These are phyloP conservation scores for Penium margaritaceum DNA, from an alignment of 139 green algal species.

Conservation along the genomic window DNA sequence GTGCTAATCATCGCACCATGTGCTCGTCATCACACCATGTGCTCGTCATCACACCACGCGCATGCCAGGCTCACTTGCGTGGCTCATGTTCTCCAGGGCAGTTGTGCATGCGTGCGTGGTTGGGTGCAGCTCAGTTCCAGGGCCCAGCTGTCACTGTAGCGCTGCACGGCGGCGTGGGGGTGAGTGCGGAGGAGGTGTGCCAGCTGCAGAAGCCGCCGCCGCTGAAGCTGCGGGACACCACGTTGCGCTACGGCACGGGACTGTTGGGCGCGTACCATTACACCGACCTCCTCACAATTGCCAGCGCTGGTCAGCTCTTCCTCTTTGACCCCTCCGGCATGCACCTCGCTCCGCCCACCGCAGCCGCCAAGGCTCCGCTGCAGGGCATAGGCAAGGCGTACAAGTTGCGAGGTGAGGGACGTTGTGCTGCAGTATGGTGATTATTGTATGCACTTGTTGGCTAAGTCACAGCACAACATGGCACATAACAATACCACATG, in stretches of 20 bases:
- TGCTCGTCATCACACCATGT: too few relatives aligned
- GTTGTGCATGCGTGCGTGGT: too few relatives aligned
- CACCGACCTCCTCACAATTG: conserved; percentile 48
- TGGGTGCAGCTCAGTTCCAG: conserved; percentile 47
- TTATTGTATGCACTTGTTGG: neutral
- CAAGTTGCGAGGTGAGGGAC: conserved; percentile 10
- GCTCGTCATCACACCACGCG: too few relatives aligned
- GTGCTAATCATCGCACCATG: too few relatives aligned
- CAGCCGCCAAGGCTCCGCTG: too few relatives aligned
- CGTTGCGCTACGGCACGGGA: conserved; percentile 45
- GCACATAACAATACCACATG: too few relatives aligned
- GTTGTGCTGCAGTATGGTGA: neutral
- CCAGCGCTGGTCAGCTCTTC: conserved; percentile 48
- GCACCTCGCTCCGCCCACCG: too few relatives aligned
- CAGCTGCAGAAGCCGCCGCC: conserved; percentile 33
- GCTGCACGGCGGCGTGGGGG: conserved; percentile 47
- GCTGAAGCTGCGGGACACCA: conserved; percentile 19
- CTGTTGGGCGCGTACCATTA: conserved; percentile 49
- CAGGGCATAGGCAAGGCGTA: conserved; percentile 10
- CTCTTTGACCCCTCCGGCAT: conserved; percentile 62
- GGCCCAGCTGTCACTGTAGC: conserved; percentile 59
- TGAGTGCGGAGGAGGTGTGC: conserved; percentile 46
- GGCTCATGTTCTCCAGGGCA: too few relatives aligned
- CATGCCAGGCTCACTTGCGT: conserved; percentile 6
- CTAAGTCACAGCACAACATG: too few relatives aligned